Base-by-base conservation (phyloP, 2,329 filamentous ascomycete species). In the Xylariaceae sp. region DNA sequence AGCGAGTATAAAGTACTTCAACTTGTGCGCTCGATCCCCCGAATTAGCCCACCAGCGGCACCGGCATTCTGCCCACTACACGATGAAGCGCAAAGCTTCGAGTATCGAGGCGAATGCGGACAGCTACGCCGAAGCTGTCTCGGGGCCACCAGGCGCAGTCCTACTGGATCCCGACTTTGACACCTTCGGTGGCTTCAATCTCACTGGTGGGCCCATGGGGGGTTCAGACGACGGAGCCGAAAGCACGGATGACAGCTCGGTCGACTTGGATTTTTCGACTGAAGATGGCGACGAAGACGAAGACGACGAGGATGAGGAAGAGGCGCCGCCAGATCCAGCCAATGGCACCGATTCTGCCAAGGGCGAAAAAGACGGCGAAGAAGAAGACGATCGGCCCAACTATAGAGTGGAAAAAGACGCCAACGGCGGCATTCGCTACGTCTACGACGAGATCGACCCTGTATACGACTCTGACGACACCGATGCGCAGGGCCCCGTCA, bases 391-490 rank as follows among this genome's bases (percentile, higher is more conserved):
- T 30, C 47, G 71, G 19, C 71, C 72, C 53, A 77, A 79, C 59
- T 83, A 82, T 60, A 76, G 74, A 49, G 70, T 86, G 40, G 79
- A 87, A 41, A 87, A 80, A 53, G 94, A 96, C 66, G 92, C 94
- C 63, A 94, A 96, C 73, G 94, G 94, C 56, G 88, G 90, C 65
- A 83, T 86, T 60, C 85, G 94, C 70, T 99, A 95, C 68, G 80
- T 96, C 42, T 99, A 97, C 73, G 83, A 88, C 59, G 94, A 97
- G 68, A 91, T 99, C 59, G 87, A 97, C 62, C 89, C 92, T 2
- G 86, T 91, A 50, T 96, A 99, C 73, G 94, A 97, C 68, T 96
- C 92, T 1, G 95, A 99, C 72, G 92, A 96, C 68, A 88, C 88
- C 2, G 92, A 96, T 69, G 86, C 85, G 3, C 84, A 87, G 57